Base-by-base conservation (phyloP, 2,329 filamentous ascomycete genomes). In the Xylaria sp. region DNA sequence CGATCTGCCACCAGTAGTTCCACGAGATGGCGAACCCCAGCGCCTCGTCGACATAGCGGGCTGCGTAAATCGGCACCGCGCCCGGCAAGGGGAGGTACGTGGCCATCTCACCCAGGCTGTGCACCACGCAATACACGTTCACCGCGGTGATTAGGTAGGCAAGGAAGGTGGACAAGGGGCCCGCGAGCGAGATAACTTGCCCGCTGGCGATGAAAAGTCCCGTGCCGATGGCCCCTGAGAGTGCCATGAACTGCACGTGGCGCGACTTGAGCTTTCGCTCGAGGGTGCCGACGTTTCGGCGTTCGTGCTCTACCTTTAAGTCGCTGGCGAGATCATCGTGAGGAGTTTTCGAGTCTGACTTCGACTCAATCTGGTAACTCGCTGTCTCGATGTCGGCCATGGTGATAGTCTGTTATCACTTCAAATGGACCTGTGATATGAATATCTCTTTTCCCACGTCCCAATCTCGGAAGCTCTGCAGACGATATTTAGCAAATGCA, bases 41-140 rank as follows among this genome's bases (percentile, higher is more conserved):
- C 1, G 82, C 81, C 41, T 82, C 80, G 63, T 84, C 82, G 57
- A 84, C 82, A 65, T 81, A 85, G n/a, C 83, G 80, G 20, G 81
- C 78, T 10, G 83, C 83, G 58, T 85, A 86, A 28, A 84, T 77
- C 5, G 83, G 81, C 8, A 86, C 82, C 5, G 84, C 84, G n/a
- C 85, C 84, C 32, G 86, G 81, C 69, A 89, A 78, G 3, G 88
- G 86, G 60, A 91, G 83, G 81, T 87, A 90, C 36, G 88, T 84
- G 25, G 87, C 86, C 81, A 90, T 86, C 77, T 88, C 86, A 23
- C 83, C 84, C 63, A 90, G 84, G 73, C 79, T 78, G 69, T 80
- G 78, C 65, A 85, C 83, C 34, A 85, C 83, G 59, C 81, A 83
- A 73, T 80, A 84, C n/a, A 85, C 77, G 56, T 84, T 82, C 69